Conservation (phyloP, 2,329 filamentous ascomycete genomes). For the Sordariomycetes sp. region DNA sequence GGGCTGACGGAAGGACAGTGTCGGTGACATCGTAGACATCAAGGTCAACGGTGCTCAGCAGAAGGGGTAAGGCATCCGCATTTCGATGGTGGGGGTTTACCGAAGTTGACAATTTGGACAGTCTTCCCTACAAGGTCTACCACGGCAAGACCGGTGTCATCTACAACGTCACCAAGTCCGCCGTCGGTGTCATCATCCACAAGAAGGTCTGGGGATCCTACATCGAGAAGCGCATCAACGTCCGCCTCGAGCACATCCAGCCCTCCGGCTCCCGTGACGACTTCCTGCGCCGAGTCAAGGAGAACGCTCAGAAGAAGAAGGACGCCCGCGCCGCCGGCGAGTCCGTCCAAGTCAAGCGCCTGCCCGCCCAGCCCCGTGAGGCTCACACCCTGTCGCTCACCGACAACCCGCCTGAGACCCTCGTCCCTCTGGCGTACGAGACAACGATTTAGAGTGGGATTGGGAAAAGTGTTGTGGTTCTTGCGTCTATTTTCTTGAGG, state of each 20-base stretch:
- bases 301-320: conserved; percentile 86
- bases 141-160: conserved; percentile 97
- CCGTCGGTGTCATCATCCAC: conserved; percentile 98
- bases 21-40: conserved; percentile 98
- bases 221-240: conserved; percentile 99
- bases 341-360: conserved; percentile 88
- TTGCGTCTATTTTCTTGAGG: conserved; percentile 30
- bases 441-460: conserved; percentile 74
- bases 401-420: conserved; percentile 83
- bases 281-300: conserved; percentile 94
- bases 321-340: conserved; percentile 85
- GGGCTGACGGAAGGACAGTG: conserved; percentile 48
- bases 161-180: conserved; percentile 98
- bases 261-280: conserved; percentile 94
- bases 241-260: conserved; percentile 94
- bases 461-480: conserved; percentile 12
- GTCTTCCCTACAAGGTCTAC: conserved; percentile 99
- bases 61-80: conserved; percentile 67
- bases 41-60: conserved; percentile 97
- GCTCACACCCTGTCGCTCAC: conserved; percentile 70
- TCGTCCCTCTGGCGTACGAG: conserved; percentile 91
- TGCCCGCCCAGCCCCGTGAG: conserved; percentile 69
- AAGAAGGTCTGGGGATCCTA: conserved; percentile 99
- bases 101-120: conserved; percentile 32
- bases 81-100: conserved; percentile 3